Percentiles rank a stretch among this genome's conserved stretches.
Evolutionary conservation across 768 basidiomycete species (phyloP).

Genomic region (Gautieria morchelliformis): DNA sequence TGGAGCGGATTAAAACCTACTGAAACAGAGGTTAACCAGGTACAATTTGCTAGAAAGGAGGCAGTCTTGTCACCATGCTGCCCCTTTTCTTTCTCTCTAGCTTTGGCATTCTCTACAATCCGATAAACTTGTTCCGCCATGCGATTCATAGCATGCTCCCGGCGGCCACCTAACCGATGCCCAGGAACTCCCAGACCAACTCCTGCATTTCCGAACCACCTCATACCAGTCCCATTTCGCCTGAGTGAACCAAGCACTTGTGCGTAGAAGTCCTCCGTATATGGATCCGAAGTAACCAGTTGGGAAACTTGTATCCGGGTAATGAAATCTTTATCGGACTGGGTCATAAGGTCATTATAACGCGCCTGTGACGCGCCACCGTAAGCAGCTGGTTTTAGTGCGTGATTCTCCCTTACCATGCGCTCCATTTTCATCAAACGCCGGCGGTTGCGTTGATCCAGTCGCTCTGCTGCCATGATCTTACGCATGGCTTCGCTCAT

Average conservation of each 20-base stretch:
- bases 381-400: conserved; percentile 6
- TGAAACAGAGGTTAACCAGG: neutral
- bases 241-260: conserved; percentile 87
- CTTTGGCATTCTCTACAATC: conserved; percentile 84
- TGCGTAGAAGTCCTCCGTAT: conserved; percentile 96
- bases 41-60: neutral
- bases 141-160: conserved; percentile 81
- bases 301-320: conserved; percentile 98
- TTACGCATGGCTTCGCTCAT: conserved; percentile 76
- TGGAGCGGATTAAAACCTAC: conserved; percentile 53
- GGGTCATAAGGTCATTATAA: conserved; percentile 93
- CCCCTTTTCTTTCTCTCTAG: conserved; percentile 79
- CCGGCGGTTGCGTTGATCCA: conserved; percentile 71
- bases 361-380: conserved; percentile 45
- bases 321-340: conserved; percentile 99
- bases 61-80: conserved; percentile 14
- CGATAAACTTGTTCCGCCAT: conserved; percentile 96
- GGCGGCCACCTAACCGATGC: conserved; percentile 55
- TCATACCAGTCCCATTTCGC: conserved; percentile 65
- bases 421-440: conserved; percentile 78
- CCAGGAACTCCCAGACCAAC: conserved; percentile 69
- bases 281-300: conserved; percentile 94
- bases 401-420: conserved; percentile 46
- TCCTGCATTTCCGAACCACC: conserved; percentile 39
- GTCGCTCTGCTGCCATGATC: conserved; percentile 82